Evolutionary conservation across 2,329 filamentous ascomycete species (phyloP).

Genomic region (Escovopsis weberi): DNA sequence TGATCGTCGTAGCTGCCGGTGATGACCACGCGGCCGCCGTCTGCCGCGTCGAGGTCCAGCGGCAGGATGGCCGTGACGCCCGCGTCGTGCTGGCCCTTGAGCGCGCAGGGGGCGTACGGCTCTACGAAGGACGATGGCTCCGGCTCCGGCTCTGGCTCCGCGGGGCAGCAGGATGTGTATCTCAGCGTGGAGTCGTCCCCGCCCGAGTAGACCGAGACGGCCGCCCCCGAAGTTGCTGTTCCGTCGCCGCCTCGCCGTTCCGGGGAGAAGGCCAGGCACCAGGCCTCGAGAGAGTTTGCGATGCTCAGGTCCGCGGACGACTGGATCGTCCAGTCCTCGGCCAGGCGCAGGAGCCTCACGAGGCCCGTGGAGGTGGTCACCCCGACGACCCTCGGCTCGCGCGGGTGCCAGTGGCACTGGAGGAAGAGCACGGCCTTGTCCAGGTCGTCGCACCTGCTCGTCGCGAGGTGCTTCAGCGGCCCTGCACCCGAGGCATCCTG

Average conservation of each 20-base stretch:
- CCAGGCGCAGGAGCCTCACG: slow-evolving; percentile 40
- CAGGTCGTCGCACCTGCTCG: slow-evolving; percentile 32
- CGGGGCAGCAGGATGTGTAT: slow-evolving; percentile 23
- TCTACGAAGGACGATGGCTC: slow-evolving; percentile 6
- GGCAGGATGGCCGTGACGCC: slow-evolving; percentile 82
- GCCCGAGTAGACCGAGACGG: slow-evolving; percentile 45
- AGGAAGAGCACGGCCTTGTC: slow-evolving; percentile 50
- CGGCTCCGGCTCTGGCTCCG: slow-evolving; percentile 3
- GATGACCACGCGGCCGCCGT: slow-evolving; percentile 44
- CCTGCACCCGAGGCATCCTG: slow-evolving; percentile 12
- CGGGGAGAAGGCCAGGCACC: slow-evolving; percentile 51
- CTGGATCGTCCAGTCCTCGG: slow-evolving; percentile 25
- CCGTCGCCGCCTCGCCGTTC: slow-evolving; percentile 2
- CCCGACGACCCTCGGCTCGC: slow-evolving; percentile 38
- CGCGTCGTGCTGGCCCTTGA: slow-evolving; percentile 49
- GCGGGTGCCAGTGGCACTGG: slow-evolving; percentile 60
- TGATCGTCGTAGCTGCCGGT: slow-evolving; percentile 89
- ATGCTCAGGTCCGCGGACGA: slow-evolving; percentile 22
- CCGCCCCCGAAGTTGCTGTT: slow-evolving; percentile 3
- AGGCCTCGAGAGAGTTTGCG: slow-evolving; percentile 51
- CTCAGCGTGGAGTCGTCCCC: slow-evolving; percentile 60
- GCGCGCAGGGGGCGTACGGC: slow-evolving; percentile 13
- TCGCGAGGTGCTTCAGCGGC: slow-evolving; percentile 26
- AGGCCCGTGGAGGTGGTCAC: slow-evolving; percentile 57
- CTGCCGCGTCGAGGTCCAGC: slow-evolving; percentile 28